Percentiles rank a stretch among this genome's conserved stretches.
Evolutionary conservation across 179 eudicot species (phyloP).

Genomic region (Actinidia polygama): DNA sequence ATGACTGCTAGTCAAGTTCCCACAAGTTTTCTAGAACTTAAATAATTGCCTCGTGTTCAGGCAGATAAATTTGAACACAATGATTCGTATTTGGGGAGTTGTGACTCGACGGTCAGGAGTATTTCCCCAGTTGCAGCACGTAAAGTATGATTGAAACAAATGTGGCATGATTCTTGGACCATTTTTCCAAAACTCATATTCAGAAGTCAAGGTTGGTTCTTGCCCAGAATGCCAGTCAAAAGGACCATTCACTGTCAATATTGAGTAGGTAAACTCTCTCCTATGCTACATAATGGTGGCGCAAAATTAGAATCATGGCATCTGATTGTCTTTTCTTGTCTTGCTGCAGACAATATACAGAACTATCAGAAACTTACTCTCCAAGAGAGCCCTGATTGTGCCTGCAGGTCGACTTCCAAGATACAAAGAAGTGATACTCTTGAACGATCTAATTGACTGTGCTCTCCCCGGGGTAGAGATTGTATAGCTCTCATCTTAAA

Average conservation of each 20-base stretch:
- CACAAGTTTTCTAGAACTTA: not conserved
- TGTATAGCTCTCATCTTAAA: constrained; percentile 41
- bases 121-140: constrained; percentile 95
- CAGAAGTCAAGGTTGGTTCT: constrained; percentile 96
- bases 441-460: constrained; percentile 94
- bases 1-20: not conserved
- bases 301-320: not conserved
- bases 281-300: not conserved
- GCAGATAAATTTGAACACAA: constrained; percentile 93
- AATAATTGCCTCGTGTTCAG: constrained; percentile 36
- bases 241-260: constrained; percentile 92
- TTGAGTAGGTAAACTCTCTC: constrained; percentile 70
- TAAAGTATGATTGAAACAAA: constrained; percentile 94
- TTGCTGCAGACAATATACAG: constrained; percentile 81
- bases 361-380: constrained; percentile 96
- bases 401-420: constrained; percentile 97
- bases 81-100: constrained; percentile 98
- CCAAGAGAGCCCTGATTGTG: constrained; percentile 96
- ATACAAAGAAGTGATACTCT: constrained; percentile 92
- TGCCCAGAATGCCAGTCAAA: constrained; percentile 98
- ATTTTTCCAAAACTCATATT: constrained; percentile 88
- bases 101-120: constrained; percentile 96
- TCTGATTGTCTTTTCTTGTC: not conserved
- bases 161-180: constrained; percentile 91
- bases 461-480: constrained; percentile 99